Evolutionary conservation across 306 rosid species (phyloP).

Genomic region (Trifolium dubium): DNA sequence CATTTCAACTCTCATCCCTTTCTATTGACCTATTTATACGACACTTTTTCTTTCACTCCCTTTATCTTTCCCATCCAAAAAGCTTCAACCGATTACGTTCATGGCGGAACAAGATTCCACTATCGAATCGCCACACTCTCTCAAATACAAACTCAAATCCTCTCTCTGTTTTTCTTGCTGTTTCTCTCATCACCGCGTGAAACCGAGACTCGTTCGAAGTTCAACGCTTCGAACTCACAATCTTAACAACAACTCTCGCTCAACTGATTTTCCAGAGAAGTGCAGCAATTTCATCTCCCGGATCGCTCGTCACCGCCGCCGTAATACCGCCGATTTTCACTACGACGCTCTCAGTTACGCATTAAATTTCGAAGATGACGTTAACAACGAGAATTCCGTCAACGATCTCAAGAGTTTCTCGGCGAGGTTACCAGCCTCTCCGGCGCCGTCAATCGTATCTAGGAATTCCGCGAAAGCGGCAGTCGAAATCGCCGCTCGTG

Average conservation of each 20-base stretch:
- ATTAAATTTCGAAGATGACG: conserved; percentile 69
- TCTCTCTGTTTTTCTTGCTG: conserved; percentile 53
- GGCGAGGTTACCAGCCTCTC: conserved; percentile 59
- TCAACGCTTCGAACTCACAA: conserved; percentile 37
- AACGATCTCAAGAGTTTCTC: conserved; percentile 56
- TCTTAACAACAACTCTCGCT: conserved; percentile 38
- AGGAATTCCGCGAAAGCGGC: background rate
- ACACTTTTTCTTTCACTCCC: background rate
- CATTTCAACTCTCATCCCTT: conserved; percentile 15
- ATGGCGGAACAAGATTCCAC: conserved; percentile 46
- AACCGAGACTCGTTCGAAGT: conserved; percentile 48
- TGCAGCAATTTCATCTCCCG: conserved; percentile 55
- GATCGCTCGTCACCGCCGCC: conserved; percentile 59
- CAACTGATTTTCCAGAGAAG: conserved; percentile 49
- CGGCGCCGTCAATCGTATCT: conserved; percentile 5
- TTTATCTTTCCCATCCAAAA: background rate
- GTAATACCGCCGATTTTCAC: conserved; percentile 70
- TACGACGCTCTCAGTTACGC: conserved; percentile 77
- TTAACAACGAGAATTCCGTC: conserved; percentile 35
- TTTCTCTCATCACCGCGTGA: conserved; percentile 44
- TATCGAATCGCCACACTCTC: conserved; percentile 45
- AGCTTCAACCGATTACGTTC: conserved; percentile 3
- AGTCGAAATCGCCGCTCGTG: conserved; percentile 21
- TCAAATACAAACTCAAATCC: conserved; percentile 50
- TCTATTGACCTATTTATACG: conserved; percentile 27